phyloP scores from a whole-genome alignment of 2,329 filamentous ascomycete species.

The Pseudopithomyces maydicus region DNA sequence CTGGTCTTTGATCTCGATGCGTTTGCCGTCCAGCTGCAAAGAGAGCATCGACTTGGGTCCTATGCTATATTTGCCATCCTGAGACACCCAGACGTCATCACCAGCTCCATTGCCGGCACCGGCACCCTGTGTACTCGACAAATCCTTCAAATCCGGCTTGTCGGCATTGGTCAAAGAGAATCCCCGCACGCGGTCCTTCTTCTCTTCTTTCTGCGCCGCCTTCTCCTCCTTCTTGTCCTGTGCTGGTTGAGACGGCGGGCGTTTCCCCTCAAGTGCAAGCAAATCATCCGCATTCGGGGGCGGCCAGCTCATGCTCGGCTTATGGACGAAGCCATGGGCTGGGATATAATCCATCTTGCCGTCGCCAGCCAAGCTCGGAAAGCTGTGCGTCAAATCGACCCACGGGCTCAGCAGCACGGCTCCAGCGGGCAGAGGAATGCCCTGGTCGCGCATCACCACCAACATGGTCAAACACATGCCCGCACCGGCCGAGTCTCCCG shows the following conservation, averaged over 20 bases:
- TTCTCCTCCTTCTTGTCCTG: constrained; percentile 26
- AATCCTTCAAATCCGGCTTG: constrained; percentile 17
- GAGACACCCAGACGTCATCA: constrained; percentile 28
- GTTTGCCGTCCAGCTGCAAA: constrained; percentile 68
- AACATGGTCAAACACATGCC: constrained; percentile 85
- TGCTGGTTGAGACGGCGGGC: constrained; percentile 11
- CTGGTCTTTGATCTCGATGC: constrained; percentile 81
- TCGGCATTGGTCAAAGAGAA: constrained; percentile 36
- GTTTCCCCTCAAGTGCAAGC: constrained; percentile 51
- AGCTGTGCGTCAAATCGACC: constrained; percentile 95
- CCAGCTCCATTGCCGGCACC: background rate
- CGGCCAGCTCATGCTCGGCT: constrained; percentile 89
- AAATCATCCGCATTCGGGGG: constrained; percentile 81
- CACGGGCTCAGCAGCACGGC: constrained; percentile 91
- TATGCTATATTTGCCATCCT: constrained; percentile 44
- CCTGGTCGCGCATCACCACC: constrained; percentile 80
- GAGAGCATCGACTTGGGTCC: constrained; percentile 55
- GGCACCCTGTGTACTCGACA: constrained; percentile 11
- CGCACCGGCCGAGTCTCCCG: constrained; percentile 90
- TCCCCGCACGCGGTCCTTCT: constrained; percentile 40
- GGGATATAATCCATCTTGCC: constrained; percentile 87
- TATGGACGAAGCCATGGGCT: constrained; percentile 83
- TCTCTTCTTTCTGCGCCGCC: constrained; percentile 40
- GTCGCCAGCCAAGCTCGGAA: constrained; percentile 81
- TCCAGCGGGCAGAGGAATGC: constrained; percentile 83